Evolutionary conservation across 441 rosid genomes (phyloP).

Genomic region (Adansonia grandidieri): DNA sequence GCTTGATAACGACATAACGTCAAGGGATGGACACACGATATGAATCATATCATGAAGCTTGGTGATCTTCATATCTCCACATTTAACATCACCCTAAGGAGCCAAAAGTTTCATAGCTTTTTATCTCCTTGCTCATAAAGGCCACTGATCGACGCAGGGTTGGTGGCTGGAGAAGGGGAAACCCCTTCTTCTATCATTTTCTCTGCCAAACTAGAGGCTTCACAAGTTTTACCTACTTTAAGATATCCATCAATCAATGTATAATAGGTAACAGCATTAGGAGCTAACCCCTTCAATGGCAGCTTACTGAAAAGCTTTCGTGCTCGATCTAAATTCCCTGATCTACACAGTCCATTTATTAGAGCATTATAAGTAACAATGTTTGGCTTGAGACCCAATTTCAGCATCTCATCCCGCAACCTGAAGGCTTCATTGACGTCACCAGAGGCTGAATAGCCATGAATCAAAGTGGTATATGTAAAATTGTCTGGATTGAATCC

Average conservation of each 20-base stretch:
- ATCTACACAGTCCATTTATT: constrained; percentile 68
- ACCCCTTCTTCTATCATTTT: constrained; percentile 59
- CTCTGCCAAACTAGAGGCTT: constrained; percentile 57
- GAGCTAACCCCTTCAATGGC: constrained; percentile 54
- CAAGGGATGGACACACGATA: constrained; percentile 25
- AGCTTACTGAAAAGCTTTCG: constrained; percentile 65
- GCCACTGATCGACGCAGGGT: constrained; percentile 45
- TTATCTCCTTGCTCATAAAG: constrained; percentile 45
- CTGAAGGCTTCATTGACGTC: constrained; percentile 68
- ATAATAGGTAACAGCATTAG: constrained; percentile 61
- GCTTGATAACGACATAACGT: constrained; percentile 13
- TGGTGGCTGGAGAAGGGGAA: constrained; percentile 42
- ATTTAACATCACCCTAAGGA: constrained; percentile 37
- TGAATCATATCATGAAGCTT: constrained; percentile 35
- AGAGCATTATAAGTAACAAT: constrained; percentile 68
- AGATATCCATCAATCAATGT: constrained; percentile 57
- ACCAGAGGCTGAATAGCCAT: constrained; percentile 64
- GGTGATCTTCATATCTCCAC: constrained; percentile 33
- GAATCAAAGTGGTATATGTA: constrained; percentile 65
- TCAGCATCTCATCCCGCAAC: constrained; percentile 70
- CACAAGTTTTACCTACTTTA: constrained; percentile 48
- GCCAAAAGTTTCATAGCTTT: constrained; percentile 39
- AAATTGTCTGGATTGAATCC: constrained; percentile 68
- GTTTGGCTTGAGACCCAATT: constrained; percentile 58
- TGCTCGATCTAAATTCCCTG: constrained; percentile 62